phyloP scores from a whole-genome alignment of 495 filamentous ascomycete genomes.

The Neurospora tetraspora region DNA sequence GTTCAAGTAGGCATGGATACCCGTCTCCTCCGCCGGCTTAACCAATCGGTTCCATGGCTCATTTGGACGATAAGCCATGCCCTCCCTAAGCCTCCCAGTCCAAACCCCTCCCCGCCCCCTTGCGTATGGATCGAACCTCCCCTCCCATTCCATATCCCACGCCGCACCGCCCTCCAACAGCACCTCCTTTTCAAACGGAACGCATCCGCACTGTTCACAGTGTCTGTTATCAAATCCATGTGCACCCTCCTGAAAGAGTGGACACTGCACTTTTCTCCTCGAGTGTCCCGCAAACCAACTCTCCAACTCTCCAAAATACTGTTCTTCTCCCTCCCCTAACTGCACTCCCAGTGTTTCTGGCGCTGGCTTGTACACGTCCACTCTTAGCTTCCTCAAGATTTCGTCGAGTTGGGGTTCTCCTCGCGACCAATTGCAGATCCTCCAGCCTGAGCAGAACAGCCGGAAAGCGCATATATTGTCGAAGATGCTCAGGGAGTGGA shows the following conservation, averaged over 20 bases:
- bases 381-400: conserved; percentile 2
- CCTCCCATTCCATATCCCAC: not conserved
- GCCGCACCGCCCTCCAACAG: not conserved
- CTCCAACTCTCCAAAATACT: not conserved
- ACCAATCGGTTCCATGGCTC: not conserved
- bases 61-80: not conserved
- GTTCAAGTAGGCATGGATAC: not conserved
- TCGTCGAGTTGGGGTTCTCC: not conserved
- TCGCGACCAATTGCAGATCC: conserved; percentile 1
- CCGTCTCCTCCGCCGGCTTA: not conserved
- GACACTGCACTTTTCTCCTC: not conserved
- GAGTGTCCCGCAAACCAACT: not conserved
- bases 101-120: not conserved
- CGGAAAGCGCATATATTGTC: conserved; percentile 1
- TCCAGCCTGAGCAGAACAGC: conserved; percentile 5
- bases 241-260: not conserved
- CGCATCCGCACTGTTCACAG: not conserved
- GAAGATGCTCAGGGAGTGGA: not conserved
- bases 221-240: not conserved
- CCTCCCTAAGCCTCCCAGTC: not conserved
- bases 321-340: not conserved
- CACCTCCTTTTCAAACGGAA: not conserved
- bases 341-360: not conserved
- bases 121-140: not conserved
- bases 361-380: conserved; percentile 4